Conservation (phyloP, 352 stramenopile genomes). For the Phytopythium aichiense region DNA sequence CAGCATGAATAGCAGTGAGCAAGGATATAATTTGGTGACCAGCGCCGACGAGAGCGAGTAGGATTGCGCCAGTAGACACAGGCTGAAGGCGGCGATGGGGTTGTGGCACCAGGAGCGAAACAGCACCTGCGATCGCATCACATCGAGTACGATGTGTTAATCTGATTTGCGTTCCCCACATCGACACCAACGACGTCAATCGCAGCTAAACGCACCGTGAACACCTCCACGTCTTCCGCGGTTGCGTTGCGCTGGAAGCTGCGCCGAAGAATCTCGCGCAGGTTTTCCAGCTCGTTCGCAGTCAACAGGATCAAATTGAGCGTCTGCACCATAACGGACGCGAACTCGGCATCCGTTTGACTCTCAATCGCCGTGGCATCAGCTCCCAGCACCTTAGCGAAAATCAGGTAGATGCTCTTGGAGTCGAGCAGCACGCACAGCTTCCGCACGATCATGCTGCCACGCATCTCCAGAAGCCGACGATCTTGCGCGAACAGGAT, state of each 20-base stretch:
- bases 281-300: slow-evolving; percentile 93
- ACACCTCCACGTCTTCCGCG: slow-evolving; percentile 77
- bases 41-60: slow-evolving; percentile 97
- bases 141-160: background rate
- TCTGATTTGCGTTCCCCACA: background rate
- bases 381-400: slow-evolving; percentile 93
- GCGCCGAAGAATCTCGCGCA: slow-evolving; percentile 72
- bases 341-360: slow-evolving; percentile 91
- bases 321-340: slow-evolving; percentile 98
- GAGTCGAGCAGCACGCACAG: slow-evolving; percentile 97
- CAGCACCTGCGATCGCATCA: slow-evolving; percentile 33
- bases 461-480: slow-evolving; percentile 90
- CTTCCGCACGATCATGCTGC: slow-evolving; percentile 98
- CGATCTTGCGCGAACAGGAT: slow-evolving; percentile 92
- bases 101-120: slow-evolving; percentile 98
- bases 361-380: slow-evolving; percentile 42
- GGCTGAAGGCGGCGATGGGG: slow-evolving; percentile 94
- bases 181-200: background rate
- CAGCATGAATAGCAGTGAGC: slow-evolving; percentile 3
- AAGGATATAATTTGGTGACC: slow-evolving; percentile 94
- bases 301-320: slow-evolving; percentile 99
- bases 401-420: slow-evolving; percentile 97
- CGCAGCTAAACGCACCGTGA: slow-evolving; percentile 36
- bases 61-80: slow-evolving; percentile 97
- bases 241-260: slow-evolving; percentile 71